Evolutionary conservation across 1,284 basidiomycete genomes (phyloP).

Genomic region (Limonomyces culmigenus): DNA sequence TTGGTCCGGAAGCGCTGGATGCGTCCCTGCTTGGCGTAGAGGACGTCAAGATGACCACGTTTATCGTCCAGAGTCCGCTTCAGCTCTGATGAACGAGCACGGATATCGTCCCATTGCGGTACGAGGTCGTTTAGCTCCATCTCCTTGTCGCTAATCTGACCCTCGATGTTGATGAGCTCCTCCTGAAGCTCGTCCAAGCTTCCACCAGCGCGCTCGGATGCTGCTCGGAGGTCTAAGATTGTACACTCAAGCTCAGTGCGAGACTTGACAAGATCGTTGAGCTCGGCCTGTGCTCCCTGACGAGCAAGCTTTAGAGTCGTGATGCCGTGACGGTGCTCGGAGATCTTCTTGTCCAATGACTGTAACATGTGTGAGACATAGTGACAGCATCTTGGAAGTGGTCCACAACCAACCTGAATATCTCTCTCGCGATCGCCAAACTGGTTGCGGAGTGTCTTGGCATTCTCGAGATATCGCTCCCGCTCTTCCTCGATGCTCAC

Average conservation of each 20-base stretch:
- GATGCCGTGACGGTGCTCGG: slow-evolving; percentile 51
- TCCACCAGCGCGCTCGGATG: slow-evolving; percentile 41
- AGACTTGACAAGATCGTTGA: slow-evolving; percentile 63
- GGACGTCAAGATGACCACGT: slow-evolving; percentile 46
- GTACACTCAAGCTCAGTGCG: slow-evolving; percentile 72
- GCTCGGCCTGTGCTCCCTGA: slow-evolving; percentile 57
- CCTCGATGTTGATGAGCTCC: slow-evolving; percentile 48
- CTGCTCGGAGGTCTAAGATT: slow-evolving; percentile 65
- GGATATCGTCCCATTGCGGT: slow-evolving; percentile 49
- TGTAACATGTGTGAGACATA: slow-evolving; percentile 13
- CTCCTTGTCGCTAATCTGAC: slow-evolving; percentile 48
- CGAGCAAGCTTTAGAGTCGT: slow-evolving; percentile 56
- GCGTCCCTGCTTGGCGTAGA: slow-evolving; percentile 83
- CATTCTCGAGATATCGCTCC: slow-evolving; percentile 64
- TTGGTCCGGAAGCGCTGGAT: slow-evolving; percentile 72
- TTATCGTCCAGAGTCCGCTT: slow-evolving; percentile 61
- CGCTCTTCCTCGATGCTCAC: slow-evolving; percentile 78
- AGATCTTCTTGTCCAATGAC: slow-evolving; percentile 62
- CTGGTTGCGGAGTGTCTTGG: slow-evolving; percentile 67
- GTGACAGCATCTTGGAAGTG: neutral
- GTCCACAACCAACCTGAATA: slow-evolving; percentile 40
- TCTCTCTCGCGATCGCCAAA: slow-evolving; percentile 75
- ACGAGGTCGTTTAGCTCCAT: slow-evolving; percentile 38
- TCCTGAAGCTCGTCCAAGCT: slow-evolving; percentile 44
- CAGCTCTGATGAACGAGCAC: slow-evolving; percentile 42